Evolutionary conservation across 2,329 filamentous ascomycete species (phyloP), one percentile per base, ranked within the genome.

Genomic region (Talaromyces sp.): DNA sequence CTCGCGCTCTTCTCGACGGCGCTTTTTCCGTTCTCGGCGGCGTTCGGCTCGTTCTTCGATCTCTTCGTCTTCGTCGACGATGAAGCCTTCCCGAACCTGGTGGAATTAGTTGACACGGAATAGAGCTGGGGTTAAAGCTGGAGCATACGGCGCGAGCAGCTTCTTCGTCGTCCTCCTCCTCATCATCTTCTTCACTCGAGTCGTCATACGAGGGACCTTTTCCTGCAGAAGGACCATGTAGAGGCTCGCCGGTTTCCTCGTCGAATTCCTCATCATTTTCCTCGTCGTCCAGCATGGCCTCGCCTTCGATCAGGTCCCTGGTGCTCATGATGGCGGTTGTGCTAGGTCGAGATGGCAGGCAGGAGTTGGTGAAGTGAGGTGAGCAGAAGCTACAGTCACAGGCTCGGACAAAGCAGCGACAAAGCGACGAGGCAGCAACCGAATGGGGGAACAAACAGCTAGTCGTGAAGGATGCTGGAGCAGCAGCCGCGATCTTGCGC

Each of bases 61-160:
- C 60, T 92, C 89, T 68, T 92, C 89, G 64, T 93, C 92, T 71
- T 96, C 93, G 70, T 96, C 92, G 65, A 96, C 92, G 67, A 99
- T 97, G 78, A 98, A 99, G 28, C 93, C 93, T 80, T 96, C 92
- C 58, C 90, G 90, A 66, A 96, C 85, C 92, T 96, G 70, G 15
- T 30, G 8, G 11, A 28, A 19, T 28, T 30, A 28, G 19, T n/a
- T 30, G 36, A 19, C 22, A 22, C 22, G 22, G 22, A 25, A 7
- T 25, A 44, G 30, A 11, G 28, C 15, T 25, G 42, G 32, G 63
- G 70, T 81, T 33, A 7, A 5, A 30, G 36, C n/a, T 11, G 13
- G 36, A 32, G 11, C 60, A 69, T 78, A 95, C 90, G 75, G 87
- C 88, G 68, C 87, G 85, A 65, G 87, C 88, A 69, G 91, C 92